Conservation (phyloP, 306 rosid genomes). For the Vigna angularis region DNA sequence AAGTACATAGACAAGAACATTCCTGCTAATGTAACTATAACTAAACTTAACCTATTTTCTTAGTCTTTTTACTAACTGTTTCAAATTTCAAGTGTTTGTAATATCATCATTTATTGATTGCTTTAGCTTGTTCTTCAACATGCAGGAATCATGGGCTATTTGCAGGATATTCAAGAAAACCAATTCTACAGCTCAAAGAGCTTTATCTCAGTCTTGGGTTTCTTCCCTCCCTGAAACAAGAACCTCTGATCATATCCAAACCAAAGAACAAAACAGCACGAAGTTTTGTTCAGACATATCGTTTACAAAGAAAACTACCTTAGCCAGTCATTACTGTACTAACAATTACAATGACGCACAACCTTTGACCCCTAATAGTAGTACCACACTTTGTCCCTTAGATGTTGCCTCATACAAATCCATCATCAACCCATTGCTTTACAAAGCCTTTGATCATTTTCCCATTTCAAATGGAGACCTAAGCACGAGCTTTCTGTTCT, state of each 20-base stretch:
- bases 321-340: conserved; percentile 48
- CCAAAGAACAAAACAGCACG: conserved; percentile 41
- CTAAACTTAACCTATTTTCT: background rate
- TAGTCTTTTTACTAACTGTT: background rate
- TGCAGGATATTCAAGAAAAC: conserved; percentile 96
- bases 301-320: conserved; percentile 50
- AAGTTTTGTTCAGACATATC: conserved; percentile 57
- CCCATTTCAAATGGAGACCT: conserved; percentile 57
- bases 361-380: conserved; percentile 41
- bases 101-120: background rate
- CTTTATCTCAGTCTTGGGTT: conserved; percentile 77
- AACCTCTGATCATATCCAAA: conserved; percentile 48
- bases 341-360: conserved; percentile 48
- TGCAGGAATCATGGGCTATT: conserved; percentile 98
- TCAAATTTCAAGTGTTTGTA: background rate
- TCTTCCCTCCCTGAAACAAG: conserved; percentile 62
- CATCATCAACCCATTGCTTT: conserved; percentile 45
- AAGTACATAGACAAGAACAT: conserved; percentile 66
- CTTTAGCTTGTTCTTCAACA: conserved; percentile 9
- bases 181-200: conserved; percentile 78
- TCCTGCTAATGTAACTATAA: conserved; percentile 63
- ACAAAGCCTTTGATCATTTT: conserved; percentile 53
- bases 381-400: conserved; percentile 39
- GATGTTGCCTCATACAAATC: conserved; percentile 62
- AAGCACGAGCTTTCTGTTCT: conserved; percentile 47